Conservation (phyloP, 805 yeast genomes). For the Cyberlindnera samutprakarnensis region DNA sequence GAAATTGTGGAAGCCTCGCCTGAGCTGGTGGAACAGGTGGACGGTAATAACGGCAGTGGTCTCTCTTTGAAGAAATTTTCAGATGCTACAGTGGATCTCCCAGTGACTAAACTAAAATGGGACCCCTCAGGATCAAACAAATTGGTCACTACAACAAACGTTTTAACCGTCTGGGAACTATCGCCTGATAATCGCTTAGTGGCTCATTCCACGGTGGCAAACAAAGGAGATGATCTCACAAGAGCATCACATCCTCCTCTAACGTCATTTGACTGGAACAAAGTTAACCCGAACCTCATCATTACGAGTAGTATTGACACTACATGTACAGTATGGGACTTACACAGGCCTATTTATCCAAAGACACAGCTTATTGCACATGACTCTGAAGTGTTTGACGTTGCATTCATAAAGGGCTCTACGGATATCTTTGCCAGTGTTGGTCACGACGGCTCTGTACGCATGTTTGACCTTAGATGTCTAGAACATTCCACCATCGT, state of each 20-base stretch:
- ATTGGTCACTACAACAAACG: conserved; percentile 67
- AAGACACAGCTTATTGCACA: conserved; percentile 95
- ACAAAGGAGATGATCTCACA: conserved; percentile 13
- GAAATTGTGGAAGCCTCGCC: conserved; percentile 37
- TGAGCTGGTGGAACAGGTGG: conserved; percentile 19
- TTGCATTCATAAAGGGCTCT: conserved; percentile 68
- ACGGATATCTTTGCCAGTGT: conserved; percentile 82
- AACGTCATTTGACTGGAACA: conserved; percentile 92
- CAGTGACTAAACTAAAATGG: conserved; percentile 71
- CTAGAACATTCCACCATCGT: conserved; percentile 92
- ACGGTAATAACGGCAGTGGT: conserved; percentile 22
- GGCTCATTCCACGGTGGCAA: conserved; percentile 31
- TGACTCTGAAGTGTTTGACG: conserved; percentile 92
- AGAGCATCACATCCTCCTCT: conserved; percentile 61
- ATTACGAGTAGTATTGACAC: conserved; percentile 91
- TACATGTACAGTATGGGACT: conserved; percentile 95
- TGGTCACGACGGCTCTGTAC: conserved; percentile 90
- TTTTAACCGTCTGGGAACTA: conserved; percentile 54
- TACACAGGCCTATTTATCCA: conserved; percentile 54
- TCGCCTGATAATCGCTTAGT: conserved; percentile 27
- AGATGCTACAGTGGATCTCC: conserved; percentile 53
- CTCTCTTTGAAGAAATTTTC: conserved; percentile 33
- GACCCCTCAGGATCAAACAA: conserved; percentile 42
- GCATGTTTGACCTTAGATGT: conserved; percentile 84
- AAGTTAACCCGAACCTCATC: conserved; percentile 55